phyloP scores from a whole-genome alignment of 331 rosid genomes.

The Malus hybrid region DNA sequence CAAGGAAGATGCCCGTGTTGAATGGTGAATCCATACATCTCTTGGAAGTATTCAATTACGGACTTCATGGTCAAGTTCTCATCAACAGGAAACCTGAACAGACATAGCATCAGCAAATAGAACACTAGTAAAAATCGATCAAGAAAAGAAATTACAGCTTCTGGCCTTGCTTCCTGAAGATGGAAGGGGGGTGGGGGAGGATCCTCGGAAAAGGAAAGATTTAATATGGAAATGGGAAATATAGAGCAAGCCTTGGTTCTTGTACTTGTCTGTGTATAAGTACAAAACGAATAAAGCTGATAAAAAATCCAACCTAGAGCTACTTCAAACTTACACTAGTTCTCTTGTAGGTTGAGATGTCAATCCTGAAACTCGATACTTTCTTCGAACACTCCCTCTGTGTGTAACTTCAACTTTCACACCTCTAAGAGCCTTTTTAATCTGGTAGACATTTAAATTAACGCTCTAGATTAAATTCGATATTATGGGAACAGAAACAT shows the following conservation, averaged over 20 bases:
- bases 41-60: constrained; percentile 95
- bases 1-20: constrained; percentile 93
- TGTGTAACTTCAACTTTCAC: constrained; percentile 99
- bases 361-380: constrained; percentile 95
- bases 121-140: not conserved
- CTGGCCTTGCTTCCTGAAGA: too few relatives aligned
- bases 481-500: not conserved
- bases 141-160: not conserved
- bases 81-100: constrained; percentile 86
- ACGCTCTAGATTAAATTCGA: not conserved
- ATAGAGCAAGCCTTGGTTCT: not conserved
- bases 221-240: not conserved
- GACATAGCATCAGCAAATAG: constrained; percentile 10
- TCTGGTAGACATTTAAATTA: constrained; percentile 35
- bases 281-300: not conserved
- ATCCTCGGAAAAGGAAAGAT: not conserved
- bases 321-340: constrained; percentile 54
- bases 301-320: not conserved
- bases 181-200: too few relatives aligned
- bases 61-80: constrained; percentile 95
- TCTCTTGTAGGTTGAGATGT: constrained; percentile 97
- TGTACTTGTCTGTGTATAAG: not conserved
- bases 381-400: constrained; percentile 83
- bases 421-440: constrained; percentile 95
- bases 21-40: constrained; percentile 96